These are phyloP conservation scores for Zygoascus meyerae DNA, from an alignment of 1,139 yeast species.

Conservation along the genomic window DNA sequence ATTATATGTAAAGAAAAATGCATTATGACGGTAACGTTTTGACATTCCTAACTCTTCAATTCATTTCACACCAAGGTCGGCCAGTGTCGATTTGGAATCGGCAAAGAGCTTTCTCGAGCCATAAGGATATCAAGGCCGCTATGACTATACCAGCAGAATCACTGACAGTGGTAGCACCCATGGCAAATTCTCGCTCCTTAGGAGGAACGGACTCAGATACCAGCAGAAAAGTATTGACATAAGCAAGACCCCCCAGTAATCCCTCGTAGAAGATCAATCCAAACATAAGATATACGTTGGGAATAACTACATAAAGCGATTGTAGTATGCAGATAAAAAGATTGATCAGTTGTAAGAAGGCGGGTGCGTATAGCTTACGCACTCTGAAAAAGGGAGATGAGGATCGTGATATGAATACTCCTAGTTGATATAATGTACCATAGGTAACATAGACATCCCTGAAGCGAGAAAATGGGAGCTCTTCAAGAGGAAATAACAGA, in stretches of 20 bases:
- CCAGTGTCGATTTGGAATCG: conserved; percentile 47
- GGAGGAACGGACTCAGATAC: conserved; percentile 60
- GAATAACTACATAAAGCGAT: conserved; percentile 53
- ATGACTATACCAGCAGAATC: conserved; percentile 83
- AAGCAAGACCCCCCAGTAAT: conserved; percentile 80
- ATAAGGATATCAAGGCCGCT: conserved; percentile 71
- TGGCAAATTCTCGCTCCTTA: conserved; percentile 68
- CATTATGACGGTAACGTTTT: background rate
- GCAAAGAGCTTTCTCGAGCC: conserved; percentile 72
- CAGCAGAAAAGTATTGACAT: conserved; percentile 78
- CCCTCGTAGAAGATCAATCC: conserved; percentile 73
- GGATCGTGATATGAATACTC: conserved; percentile 86
- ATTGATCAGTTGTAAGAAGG: conserved; percentile 65
- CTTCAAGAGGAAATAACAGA: conserved; percentile 63
- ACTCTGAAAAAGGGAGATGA: conserved; percentile 64
- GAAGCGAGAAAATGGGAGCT: conserved; percentile 62
- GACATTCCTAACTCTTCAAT: conserved; percentile 8
- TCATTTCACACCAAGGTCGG: conserved; percentile 37
- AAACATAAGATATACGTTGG: conserved; percentile 62
- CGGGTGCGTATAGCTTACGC: conserved; percentile 51
- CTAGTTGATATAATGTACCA: conserved; percentile 87
- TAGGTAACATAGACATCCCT: conserved; percentile 90
- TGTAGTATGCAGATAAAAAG: conserved; percentile 55
- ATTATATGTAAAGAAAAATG: background rate
- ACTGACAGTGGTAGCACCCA: conserved; percentile 92